Percentiles rank a stretch among this genome's conserved stretches.
These are phyloP conservation scores for Pseudonitzschia multistriata DNA, from an alignment of 108 stramenopile genomes.

Conservation along the genomic window DNA sequence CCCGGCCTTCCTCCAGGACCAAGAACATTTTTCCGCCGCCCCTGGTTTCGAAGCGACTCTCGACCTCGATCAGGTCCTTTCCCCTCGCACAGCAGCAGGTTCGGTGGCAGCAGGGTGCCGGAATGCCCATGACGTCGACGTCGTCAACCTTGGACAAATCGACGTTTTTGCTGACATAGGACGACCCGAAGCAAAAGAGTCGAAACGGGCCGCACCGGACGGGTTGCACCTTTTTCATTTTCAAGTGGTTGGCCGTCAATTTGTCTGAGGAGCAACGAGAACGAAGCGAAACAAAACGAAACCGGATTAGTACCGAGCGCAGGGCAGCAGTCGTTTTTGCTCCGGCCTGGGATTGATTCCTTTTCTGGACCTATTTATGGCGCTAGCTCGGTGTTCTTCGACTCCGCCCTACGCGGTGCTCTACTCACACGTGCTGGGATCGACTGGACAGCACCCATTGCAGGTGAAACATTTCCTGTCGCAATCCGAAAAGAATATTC, in stretches of 20 bases:
- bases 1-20: slow-evolving; percentile 36
- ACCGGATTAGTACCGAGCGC: too few species aligned
- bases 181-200: slow-evolving; percentile 37
- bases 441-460: slow-evolving; percentile 41
- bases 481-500: slow-evolving; percentile 30
- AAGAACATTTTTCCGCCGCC: slow-evolving; percentile 28
- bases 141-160: slow-evolving; percentile 50
- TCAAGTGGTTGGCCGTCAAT: slow-evolving; percentile 40
- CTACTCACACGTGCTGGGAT: slow-evolving; percentile 42
- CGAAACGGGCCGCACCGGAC: slow-evolving; percentile 41
- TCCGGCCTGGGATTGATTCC: too few species aligned
- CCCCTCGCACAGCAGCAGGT: slow-evolving; percentile 35
- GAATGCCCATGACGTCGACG: slow-evolving; percentile 47
- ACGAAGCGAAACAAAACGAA: background rate
- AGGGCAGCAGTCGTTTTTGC: too few species aligned
- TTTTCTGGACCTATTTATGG: too few species aligned
- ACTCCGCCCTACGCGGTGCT: background rate
- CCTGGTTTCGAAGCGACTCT: slow-evolving; percentile 20
- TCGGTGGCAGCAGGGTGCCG: slow-evolving; percentile 42
- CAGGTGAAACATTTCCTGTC: slow-evolving; percentile 28
- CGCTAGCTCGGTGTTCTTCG: background rate
- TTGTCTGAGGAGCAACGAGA: background rate
- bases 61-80: slow-evolving; percentile 32
- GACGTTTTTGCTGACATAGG: slow-evolving; percentile 42
- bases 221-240: slow-evolving; percentile 41